These are phyloP conservation scores for Xylaria multiplex DNA, from an alignment of 2,329 filamentous ascomycete genomes.

Conservation along the genomic window DNA sequence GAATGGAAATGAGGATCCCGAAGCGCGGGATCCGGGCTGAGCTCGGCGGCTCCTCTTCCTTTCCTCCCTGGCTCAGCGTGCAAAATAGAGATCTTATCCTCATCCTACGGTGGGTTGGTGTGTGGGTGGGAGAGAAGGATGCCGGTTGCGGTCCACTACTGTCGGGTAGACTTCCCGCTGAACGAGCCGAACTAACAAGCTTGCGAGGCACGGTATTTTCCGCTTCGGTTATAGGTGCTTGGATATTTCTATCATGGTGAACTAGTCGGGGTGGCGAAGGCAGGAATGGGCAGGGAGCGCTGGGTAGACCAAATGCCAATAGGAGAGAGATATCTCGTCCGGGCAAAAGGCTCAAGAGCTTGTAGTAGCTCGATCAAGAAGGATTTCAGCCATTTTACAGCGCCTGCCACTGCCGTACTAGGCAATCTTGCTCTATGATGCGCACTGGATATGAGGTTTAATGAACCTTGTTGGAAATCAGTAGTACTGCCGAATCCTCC, in stretches of 20 bases:
- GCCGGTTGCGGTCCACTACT: not conserved
- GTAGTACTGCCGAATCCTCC: not conserved
- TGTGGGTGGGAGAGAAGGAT: not conserved
- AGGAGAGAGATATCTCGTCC: not conserved
- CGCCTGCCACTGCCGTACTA: constrained; percentile 10
- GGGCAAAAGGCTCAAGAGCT: not conserved
- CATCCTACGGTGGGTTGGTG: not conserved
- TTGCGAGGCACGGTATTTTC: not conserved
- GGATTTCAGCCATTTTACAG: constrained; percentile 10
- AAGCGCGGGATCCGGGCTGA: not conserved
- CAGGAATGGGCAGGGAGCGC: not conserved
- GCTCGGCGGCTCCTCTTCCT: constrained; percentile 17
- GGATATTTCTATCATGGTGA: not conserved
- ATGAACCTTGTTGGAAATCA: not conserved
- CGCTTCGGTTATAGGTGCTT: not conserved
- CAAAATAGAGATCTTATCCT: not conserved
- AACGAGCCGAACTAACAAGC: not conserved
- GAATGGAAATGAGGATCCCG: constrained; percentile 15
- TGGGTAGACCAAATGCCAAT: constrained; percentile 5
- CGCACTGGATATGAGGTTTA: not conserved
- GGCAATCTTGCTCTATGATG: not conserved
- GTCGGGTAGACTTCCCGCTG: not conserved
- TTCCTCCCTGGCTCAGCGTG: not conserved
- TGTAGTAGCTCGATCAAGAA: constrained; percentile 5
- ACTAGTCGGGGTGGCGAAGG: not conserved